These are phyloP conservation scores for Russula vinacea DNA, from an alignment of 768 basidiomycete species.

Conservation along the genomic window DNA sequence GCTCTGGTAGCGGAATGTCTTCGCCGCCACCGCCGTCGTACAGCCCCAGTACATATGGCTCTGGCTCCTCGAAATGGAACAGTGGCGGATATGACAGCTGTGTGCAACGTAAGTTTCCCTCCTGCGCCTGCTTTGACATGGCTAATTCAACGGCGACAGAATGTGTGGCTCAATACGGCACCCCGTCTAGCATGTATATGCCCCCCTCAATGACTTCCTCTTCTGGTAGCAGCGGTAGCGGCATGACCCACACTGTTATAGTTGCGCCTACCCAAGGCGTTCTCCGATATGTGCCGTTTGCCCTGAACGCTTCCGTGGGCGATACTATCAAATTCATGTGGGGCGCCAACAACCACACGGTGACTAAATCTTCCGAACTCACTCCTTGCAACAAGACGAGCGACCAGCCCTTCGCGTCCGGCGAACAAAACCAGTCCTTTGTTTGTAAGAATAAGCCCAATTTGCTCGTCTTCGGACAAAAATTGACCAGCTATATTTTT, in stretches of 20 bases:
- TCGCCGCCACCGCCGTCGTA: too few relatives aligned
- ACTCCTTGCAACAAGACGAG: slow-evolving; percentile 69
- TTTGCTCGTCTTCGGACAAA: background rate
- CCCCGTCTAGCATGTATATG: slow-evolving; percentile 35
- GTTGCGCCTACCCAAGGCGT: slow-evolving; percentile 77
- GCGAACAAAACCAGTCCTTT: slow-evolving; percentile 59
- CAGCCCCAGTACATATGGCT: slow-evolving; percentile 46
- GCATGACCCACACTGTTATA: slow-evolving; percentile 69
- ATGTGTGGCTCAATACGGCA: slow-evolving; percentile 62
- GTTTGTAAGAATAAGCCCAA: slow-evolving; percentile 42
- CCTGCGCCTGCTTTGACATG: slow-evolving; percentile 2
- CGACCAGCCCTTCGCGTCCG: slow-evolving; percentile 60
- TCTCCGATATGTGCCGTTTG: slow-evolving; percentile 72
- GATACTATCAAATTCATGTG: slow-evolving; percentile 76
- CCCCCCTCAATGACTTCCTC: slow-evolving; percentile 32
- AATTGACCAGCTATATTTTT: slow-evolving; percentile 27
- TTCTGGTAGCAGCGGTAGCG: slow-evolving; percentile 43
- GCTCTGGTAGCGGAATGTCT: too few relatives aligned
- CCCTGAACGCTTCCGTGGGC: slow-evolving; percentile 69
- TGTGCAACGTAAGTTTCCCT: slow-evolving; percentile 59
- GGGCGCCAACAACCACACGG: slow-evolving; percentile 77
- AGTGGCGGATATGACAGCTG: slow-evolving; percentile 60
- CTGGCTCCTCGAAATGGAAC: slow-evolving; percentile 58
- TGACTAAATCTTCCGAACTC: slow-evolving; percentile 71
- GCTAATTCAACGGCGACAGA: slow-evolving; percentile 39